A percentile compares a stretch with the other conserved stretches of the same genome.
phyloP scores from a whole-genome alignment of 352 stramenopile genomes.

The Globisporangium cystogenes region DNA sequence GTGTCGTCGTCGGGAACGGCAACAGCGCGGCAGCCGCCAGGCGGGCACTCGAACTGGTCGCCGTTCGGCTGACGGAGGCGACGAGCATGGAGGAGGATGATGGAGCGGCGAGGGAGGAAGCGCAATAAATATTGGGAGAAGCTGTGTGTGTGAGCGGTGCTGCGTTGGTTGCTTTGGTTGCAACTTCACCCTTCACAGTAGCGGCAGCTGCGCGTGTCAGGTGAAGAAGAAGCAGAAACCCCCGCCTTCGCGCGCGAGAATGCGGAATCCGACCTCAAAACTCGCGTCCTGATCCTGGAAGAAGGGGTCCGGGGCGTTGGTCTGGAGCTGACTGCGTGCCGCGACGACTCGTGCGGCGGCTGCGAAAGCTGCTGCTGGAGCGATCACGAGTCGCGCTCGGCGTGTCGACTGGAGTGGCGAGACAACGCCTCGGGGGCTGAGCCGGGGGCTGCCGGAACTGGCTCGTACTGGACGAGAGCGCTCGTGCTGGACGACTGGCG shows the following conservation, averaged over 20 bases:
- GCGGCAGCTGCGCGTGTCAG: background rate
- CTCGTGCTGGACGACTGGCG: too few relatives aligned
- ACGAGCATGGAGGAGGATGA: too few relatives aligned
- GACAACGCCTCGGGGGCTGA: background rate
- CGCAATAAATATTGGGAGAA: constrained; percentile 2
- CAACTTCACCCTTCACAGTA: background rate
- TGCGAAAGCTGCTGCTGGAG: background rate
- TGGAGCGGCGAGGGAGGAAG: too few relatives aligned
- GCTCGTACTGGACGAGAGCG: too few relatives aligned
- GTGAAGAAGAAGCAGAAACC: too few relatives aligned
- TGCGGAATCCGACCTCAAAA: background rate
- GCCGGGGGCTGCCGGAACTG: background rate
- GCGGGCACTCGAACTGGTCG: constrained; percentile 60
- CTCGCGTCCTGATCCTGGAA: too few relatives aligned
- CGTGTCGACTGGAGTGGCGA: background rate
- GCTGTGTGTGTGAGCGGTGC: background rate
- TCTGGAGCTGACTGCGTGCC: too few relatives aligned
- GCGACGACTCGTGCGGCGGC: too few relatives aligned
- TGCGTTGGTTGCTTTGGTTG: too few relatives aligned
- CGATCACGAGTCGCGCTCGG: background rate
- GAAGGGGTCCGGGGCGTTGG: too few relatives aligned
- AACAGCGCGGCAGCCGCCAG: constrained; percentile 43
- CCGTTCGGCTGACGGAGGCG: constrained; percentile 30
- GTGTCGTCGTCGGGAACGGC: background rate
- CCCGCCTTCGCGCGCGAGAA: background rate